phyloP scores from a whole-genome alignment of 2,329 filamentous ascomycete species.

The Fusarium sp. region DNA sequence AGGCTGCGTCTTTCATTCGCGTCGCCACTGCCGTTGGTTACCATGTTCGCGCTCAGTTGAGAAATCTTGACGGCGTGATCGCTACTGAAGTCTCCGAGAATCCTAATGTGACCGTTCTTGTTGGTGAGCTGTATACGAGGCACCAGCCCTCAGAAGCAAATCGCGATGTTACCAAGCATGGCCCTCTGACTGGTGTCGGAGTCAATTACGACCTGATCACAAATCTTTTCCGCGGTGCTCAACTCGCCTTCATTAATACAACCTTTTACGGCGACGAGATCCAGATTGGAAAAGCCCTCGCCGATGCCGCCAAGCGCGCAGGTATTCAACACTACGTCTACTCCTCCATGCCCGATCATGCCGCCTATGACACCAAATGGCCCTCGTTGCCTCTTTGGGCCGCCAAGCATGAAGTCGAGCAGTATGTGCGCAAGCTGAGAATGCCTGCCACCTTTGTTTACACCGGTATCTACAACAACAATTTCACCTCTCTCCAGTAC shows the following conservation, averaged over 20 bases:
- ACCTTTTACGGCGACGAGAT: slow-evolving; percentile 97
- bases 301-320: slow-evolving; percentile 87
- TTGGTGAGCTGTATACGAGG: slow-evolving; percentile 72
- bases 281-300: slow-evolving; percentile 86
- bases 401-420: slow-evolving; percentile 91
- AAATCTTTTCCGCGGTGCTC: slow-evolving; percentile 83
- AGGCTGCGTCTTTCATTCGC: slow-evolving; percentile 94
- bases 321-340: slow-evolving; percentile 94
- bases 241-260: slow-evolving; percentile 97
- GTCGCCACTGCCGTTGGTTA: slow-evolving; percentile 95
- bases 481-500: slow-evolving; percentile 93
- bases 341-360: slow-evolving; percentile 96
- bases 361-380: slow-evolving; percentile 80
- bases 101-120: slow-evolving; percentile 77
- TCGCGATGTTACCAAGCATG: slow-evolving; percentile 76
- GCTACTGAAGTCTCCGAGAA: slow-evolving; percentile 86
- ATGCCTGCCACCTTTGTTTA: slow-evolving; percentile 94
- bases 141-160: slow-evolving; percentile 63
- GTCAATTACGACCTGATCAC: slow-evolving; percentile 80
- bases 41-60: slow-evolving; percentile 90
- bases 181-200: slow-evolving; percentile 70
- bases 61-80: slow-evolving; percentile 87
- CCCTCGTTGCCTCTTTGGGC: slow-evolving; percentile 90
- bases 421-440: slow-evolving; percentile 85
- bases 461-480: slow-evolving; percentile 98